Percentiles rank a stretch among this genome's conserved stretches.
Evolutionary conservation across 805 yeast species (phyloP).

Genomic region (Candida khao-thaluensis): DNA sequence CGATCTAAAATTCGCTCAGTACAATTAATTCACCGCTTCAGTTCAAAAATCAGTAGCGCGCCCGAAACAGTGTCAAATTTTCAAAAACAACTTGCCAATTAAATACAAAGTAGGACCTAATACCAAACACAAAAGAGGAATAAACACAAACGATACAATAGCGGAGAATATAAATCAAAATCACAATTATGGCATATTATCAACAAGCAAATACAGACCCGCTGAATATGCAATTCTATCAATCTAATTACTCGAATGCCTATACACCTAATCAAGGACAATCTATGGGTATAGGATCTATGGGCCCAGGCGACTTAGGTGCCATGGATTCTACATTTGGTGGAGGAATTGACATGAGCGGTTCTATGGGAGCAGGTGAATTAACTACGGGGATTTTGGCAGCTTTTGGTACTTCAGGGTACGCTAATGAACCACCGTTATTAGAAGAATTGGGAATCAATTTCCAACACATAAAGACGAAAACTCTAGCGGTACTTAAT

Average conservation of each 20-base stretch:
- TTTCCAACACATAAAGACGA: slow-evolving; percentile 79
- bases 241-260: slow-evolving; percentile 30
- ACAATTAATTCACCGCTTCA: too few species aligned
- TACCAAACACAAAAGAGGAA: too few species aligned
- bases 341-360: slow-evolving; percentile 36
- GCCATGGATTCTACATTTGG: slow-evolving; percentile 27
- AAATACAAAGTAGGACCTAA: too few species aligned
- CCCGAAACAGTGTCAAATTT: background rate
- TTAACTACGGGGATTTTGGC: slow-evolving; percentile 79
- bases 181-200: slow-evolving; percentile 37
- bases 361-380: slow-evolving; percentile 44
- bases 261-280: slow-evolving; percentile 2
- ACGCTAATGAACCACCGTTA: slow-evolving; percentile 91
- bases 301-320: slow-evolving; percentile 3
- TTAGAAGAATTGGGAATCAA: slow-evolving; percentile 93
- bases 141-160: too few species aligned
- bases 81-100: background rate
- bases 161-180: background rate
- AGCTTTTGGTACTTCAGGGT: slow-evolving; percentile 90
- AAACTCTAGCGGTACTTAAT: slow-evolving; percentile 82
- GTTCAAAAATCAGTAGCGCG: slow-evolving; percentile 1
- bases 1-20: too few species aligned
- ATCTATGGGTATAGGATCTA: slow-evolving; percentile 7
- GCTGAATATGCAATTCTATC: slow-evolving; percentile 44
- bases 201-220: slow-evolving; percentile 26